phyloP scores from a whole-genome alignment of 202 grass and related monocot species.

The Saccharum hybrid region DNA sequence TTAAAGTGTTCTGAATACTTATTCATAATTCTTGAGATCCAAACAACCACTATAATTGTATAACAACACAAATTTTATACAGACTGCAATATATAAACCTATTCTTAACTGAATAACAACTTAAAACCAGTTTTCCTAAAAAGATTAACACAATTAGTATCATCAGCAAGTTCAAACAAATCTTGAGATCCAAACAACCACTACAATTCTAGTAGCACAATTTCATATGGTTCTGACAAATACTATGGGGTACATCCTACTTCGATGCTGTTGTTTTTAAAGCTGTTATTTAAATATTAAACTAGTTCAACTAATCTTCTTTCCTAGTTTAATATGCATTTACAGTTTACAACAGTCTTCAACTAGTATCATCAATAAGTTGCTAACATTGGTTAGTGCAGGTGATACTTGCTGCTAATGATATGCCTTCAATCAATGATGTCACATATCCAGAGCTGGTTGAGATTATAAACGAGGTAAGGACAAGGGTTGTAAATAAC shows the following conservation, averaged over 20 bases:
- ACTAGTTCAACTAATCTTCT: background rate
- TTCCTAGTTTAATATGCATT: constrained; percentile 5
- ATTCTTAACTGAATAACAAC: background rate
- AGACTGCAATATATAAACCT: background rate
- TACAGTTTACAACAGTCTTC: background rate
- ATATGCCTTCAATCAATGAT: constrained; percentile 96
- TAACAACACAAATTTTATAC: background rate
- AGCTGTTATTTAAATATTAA: background rate
- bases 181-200: background rate
- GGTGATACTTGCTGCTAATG: constrained; percentile 97
- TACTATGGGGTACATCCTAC: background rate
- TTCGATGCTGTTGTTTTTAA: background rate
- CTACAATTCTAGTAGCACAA: background rate
- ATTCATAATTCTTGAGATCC: background rate
- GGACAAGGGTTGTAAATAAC: constrained; percentile 19
- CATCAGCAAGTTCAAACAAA: background rate
- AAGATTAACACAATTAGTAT: background rate
- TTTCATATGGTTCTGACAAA: background rate
- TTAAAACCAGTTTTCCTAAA: background rate
- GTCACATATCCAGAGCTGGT: constrained; percentile 80
- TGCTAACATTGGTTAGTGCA: constrained; percentile 42
- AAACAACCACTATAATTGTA: background rate
- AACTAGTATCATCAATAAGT: constrained; percentile 13
- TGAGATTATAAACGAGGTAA: constrained; percentile 87
- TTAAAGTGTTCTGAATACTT: background rate